Evolutionary conservation across 495 filamentous ascomycete genomes (phyloP), one percentile per base, ranked within the genome.

Genomic region (Neurospora sp.): DNA sequence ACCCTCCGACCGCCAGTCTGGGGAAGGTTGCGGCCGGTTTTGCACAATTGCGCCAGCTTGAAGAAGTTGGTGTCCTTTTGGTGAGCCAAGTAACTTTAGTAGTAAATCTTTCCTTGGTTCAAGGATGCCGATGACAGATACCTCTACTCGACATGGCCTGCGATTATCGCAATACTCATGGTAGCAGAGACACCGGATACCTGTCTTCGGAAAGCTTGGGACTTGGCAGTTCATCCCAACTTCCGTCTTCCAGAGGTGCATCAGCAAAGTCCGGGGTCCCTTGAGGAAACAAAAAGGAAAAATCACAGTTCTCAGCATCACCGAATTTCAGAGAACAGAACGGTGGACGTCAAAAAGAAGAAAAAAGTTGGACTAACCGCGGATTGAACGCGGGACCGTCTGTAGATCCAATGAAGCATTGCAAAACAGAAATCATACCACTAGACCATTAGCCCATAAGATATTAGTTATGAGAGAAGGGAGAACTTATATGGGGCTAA

Each of bases 381-480:
- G 53, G 53, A 65, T 65, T 65, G 53, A 65, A 65, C 53, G 53
- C 53, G 53, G 53, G 53, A 65, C 53, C 53, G 53, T 65, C 53
- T 65, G 53, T 65, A 65, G 7, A 14, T 65, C 14, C 22, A 27
- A 65, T 14, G 14, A 65, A 2, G 22, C 53, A 65, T 37, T 65
- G 53, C 53, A 65, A 65, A 65, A 65, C 53, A 65, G 53, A 65
- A 65, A 65, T 65, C 53, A 65, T 65, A 65, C 53, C 53, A 65
- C 53, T 65, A 65, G 53, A 65, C 53, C 53, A 65, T 65, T 65
- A 65, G 53, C 53, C 53, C 53, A 65, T 65, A 35, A 35, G 22
- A 17, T 65, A 12, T 2, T 8, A 35, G 4, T 5, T 4, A 0
- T 1, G 6, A 4, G 7, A 8, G 4, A 17, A 27, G 1, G 5